Conservation (phyloP, 495 filamentous ascomycete species). For the Gamarada debralockiae region DNA sequence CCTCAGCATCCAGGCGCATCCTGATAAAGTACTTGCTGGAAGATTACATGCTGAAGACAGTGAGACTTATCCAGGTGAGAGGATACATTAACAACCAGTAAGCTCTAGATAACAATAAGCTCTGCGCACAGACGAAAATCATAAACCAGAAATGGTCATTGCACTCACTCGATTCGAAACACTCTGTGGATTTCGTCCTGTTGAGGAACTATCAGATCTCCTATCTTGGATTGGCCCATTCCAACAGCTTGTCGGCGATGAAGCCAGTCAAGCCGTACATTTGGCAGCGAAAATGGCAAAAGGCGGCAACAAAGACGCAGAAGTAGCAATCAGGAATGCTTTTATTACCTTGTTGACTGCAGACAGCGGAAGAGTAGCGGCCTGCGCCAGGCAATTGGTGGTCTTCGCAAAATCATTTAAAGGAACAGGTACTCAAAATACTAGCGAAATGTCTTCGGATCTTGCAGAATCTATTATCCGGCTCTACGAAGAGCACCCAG, state of each 20-base stretch:
- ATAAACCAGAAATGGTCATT: slow-evolving; percentile 4
- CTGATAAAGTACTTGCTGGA: neutral
- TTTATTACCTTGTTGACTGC: no score
- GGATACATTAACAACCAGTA: neutral
- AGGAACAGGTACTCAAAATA: neutral
- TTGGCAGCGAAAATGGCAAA: no score
- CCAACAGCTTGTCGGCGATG: neutral
- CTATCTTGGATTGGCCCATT: neutral
- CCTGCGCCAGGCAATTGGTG: no score
- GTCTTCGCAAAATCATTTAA: neutral
- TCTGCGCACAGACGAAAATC: neutral
- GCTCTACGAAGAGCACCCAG: neutral
- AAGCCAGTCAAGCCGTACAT: no score
- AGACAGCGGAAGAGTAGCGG: no score
- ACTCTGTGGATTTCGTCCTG: neutral
- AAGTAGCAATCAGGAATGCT: no score
- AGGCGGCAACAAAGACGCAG: no score
- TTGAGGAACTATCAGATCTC: neutral
- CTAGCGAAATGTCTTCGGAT: neutral
- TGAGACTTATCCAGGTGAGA: neutral
- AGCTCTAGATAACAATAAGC: neutral
- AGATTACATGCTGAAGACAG: neutral
- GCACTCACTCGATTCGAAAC: neutral
- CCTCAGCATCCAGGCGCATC: neutral
- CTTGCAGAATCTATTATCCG: neutral